These are phyloP conservation scores for Tylopilus rubrobrunneus DNA, from an alignment of 768 basidiomycete genomes.

Conservation along the genomic window DNA sequence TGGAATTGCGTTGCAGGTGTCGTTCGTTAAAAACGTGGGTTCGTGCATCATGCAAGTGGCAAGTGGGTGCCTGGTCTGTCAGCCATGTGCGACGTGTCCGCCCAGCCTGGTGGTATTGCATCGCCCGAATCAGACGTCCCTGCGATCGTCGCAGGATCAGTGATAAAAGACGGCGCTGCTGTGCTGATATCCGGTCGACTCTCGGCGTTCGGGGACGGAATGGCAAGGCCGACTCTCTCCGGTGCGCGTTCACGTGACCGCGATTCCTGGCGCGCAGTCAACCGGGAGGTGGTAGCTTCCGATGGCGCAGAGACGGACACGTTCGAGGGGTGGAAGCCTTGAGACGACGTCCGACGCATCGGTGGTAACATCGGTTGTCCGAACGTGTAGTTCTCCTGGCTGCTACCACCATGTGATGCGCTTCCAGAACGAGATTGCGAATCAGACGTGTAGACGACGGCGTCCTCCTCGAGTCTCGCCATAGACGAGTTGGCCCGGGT, in stretches of 20 bases:
- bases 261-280: slow-evolving; percentile 18
- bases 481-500: slow-evolving; percentile 65
- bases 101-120: slow-evolving; percentile 47
- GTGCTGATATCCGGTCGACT: slow-evolving; percentile 65
- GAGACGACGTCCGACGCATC: slow-evolving; percentile 18
- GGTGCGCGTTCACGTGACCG: slow-evolving; percentile 9
- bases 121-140: slow-evolving; percentile 53
- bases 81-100: slow-evolving; percentile 40
- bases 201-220: slow-evolving; percentile 27
- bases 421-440: slow-evolving; percentile 42
- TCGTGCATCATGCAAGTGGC: slow-evolving; percentile 36
- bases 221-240: slow-evolving; percentile 25
- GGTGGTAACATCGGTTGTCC: slow-evolving; percentile 49
- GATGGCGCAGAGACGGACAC: slow-evolving; percentile 25
- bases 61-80: slow-evolving; percentile 37
- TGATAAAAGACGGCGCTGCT: slow-evolving; percentile 65
- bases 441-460: slow-evolving; percentile 31
- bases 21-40: not conserved
- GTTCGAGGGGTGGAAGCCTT: slow-evolving; percentile 20
- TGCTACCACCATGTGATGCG: slow-evolving; percentile 39
- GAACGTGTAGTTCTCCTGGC: slow-evolving; percentile 72
- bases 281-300: slow-evolving; percentile 20
- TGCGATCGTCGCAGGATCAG: slow-evolving; percentile 56
- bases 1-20: not conserved
- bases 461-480: slow-evolving; percentile 60